A percentile compares a stretch with the other conserved stretches of the same genome.
Conservation (phyloP, 305 asterid species). For the Solanum hybrid region DNA sequence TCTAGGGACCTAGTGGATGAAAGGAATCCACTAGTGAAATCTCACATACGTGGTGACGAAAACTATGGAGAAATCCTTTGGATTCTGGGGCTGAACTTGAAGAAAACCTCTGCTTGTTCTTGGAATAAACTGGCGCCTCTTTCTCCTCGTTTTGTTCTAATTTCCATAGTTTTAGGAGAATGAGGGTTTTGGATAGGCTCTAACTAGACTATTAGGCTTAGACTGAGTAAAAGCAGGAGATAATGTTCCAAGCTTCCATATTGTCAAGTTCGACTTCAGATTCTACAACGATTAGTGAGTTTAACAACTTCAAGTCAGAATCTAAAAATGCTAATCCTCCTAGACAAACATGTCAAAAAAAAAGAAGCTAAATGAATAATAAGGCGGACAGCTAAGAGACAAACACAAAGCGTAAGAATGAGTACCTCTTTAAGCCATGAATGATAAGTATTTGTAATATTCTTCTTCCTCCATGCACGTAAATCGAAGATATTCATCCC, state of each 20-base stretch:
- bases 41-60: too few relatives aligned
- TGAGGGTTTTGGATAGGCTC: too few relatives aligned
- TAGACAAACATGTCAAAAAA: background rate
- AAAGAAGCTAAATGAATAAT: background rate
- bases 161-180: too few relatives aligned
- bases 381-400: background rate
- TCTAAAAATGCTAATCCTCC: background rate
- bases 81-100: too few relatives aligned
- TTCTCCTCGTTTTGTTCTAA: too few relatives aligned
- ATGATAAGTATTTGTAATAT: slow-evolving; percentile 78
- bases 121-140: too few relatives aligned
- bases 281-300: slow-evolving; percentile 44
- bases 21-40: too few relatives aligned
- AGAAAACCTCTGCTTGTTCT: too few relatives aligned
- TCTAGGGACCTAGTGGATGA: too few relatives aligned
- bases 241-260: slow-evolving; percentile 98
- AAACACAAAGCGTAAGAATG: background rate
- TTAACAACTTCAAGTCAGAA: background rate
- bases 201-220: too few relatives aligned
- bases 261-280: slow-evolving; percentile 77
- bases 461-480: slow-evolving; percentile 72
- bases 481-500: slow-evolving; percentile 98
- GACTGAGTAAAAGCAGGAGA: slow-evolving; percentile 64
- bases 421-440: slow-evolving; percentile 91
- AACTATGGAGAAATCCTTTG: too few relatives aligned